phyloP scores from a whole-genome alignment of 352 stramenopile genomes.

The Globisporangium splendens region DNA sequence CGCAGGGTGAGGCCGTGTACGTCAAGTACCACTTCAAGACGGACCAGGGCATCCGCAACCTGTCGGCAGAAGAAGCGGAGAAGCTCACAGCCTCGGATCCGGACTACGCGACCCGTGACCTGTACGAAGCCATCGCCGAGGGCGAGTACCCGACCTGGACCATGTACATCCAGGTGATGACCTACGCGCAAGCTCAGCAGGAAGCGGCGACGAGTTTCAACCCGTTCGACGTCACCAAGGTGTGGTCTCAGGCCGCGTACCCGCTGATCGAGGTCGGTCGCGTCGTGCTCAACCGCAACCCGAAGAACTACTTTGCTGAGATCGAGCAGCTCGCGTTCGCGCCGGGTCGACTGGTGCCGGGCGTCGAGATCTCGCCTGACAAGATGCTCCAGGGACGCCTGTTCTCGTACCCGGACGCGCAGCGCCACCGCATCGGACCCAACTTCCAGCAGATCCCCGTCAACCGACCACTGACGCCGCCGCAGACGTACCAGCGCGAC shows the following conservation, averaged over 20 bases:
- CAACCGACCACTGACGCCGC: constrained; percentile 70
- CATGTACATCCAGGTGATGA: constrained; percentile 92
- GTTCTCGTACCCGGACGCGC: constrained; percentile 89
- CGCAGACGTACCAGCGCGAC: constrained; percentile 82
- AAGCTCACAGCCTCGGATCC: no score
- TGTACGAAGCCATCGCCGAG: no score
- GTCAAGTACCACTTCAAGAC: no score
- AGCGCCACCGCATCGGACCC: constrained; percentile 78
- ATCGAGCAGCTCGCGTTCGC: constrained; percentile 91
- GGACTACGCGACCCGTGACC: no score
- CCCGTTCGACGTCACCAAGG: constrained; percentile 92
- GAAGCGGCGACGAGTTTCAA: constrained; percentile 44
- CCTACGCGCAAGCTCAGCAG: constrained; percentile 51
- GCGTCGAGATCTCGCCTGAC: constrained; percentile 79
- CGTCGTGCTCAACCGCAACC: constrained; percentile 90
- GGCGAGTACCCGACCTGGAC: no score
- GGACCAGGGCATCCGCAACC: no score
- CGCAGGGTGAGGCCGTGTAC: no score
- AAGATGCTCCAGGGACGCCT: constrained; percentile 89
- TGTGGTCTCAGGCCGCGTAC: constrained; percentile 86
- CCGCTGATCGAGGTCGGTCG: constrained; percentile 83
- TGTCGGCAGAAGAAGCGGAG: no score
- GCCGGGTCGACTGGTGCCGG: constrained; percentile 86
- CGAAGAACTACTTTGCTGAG: constrained; percentile 92
- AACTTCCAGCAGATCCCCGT: constrained; percentile 91